Evolutionary conservation across 352 stramenopile genomes (phyloP), one percentile per base, ranked within the genome.

Genomic region (Pythium vanterpoolii): DNA sequence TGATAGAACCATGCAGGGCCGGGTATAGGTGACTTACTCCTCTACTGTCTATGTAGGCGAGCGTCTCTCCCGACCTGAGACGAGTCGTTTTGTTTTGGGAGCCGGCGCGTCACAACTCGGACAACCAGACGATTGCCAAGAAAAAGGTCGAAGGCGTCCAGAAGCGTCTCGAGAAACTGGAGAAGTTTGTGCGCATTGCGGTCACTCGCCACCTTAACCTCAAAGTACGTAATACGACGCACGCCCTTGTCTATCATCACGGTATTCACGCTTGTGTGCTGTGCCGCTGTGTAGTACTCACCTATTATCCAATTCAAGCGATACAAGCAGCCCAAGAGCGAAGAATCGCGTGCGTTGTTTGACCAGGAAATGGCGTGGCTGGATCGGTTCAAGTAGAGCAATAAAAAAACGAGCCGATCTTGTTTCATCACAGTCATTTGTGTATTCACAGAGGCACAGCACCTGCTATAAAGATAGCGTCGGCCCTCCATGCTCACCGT

Each of bases 351-450:
- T 30, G 73, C 67, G 16, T 49, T 84, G 31, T 93, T 93, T 49
- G 83, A 93, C 36, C 57, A 73, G 28, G 83, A 93, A 63, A 90
- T 93, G 81, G 73, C 78, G 31, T 93, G 83, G 83, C 64, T 93
- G 23, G 73, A 90, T 64, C 73, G 68, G 48, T 74, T 84, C 59
- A 65, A 72, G 36, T 55, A 60, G 16, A 34, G 27, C 47, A 49
- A 48, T 36, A 56, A 19, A 54, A 24, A 5, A 48, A 38, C 13
- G 34, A 38, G 13, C 28, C 16, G 9, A 19, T 18, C n/a, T 26
- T 23, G 23, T 36, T 21, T 9, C 38, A 49, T 39, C 39, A 42
- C 47, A 18, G 6, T 30, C 7, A 18, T 50, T 50, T 23, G 27
- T 60, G n/a, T 26, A 48, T 46, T 56, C 46, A 53, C 31, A 26